These are phyloP conservation scores for Rhynchosporium graminicola DNA, from an alignment of 2,329 filamentous ascomycete genomes.

Conservation along the genomic window DNA sequence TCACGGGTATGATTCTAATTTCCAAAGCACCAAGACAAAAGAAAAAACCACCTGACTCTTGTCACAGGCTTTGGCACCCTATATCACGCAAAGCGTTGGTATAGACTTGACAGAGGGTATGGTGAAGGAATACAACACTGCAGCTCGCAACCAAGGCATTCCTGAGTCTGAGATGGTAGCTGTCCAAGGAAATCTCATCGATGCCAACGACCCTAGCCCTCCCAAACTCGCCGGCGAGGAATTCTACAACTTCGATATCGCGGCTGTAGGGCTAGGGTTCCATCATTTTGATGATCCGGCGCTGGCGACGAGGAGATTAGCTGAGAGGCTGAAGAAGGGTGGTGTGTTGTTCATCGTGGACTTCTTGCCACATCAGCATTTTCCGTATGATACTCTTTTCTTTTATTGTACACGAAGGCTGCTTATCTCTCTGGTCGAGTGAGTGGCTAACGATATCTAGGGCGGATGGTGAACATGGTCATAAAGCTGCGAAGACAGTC, in stretches of 20 bases:
- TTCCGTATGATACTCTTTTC: slow-evolving; percentile 10
- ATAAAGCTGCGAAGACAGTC: slow-evolving; percentile 53
- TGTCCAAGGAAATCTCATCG: slow-evolving; percentile 58
- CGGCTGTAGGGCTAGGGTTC: slow-evolving; percentile 61
- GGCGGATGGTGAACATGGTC: slow-evolving; percentile 4
- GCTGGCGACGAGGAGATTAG: slow-evolving; percentile 59
- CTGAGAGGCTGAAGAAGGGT: slow-evolving; percentile 61
- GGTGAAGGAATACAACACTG: slow-evolving; percentile 66
- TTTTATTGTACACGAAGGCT: not conserved
- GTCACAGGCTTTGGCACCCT: slow-evolving; percentile 58
- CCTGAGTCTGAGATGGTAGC: slow-evolving; percentile 55
- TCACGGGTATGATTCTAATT: slow-evolving; percentile 51
- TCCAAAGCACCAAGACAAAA: not conserved
- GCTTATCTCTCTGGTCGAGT: not conserved
- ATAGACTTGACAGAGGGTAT: slow-evolving; percentile 73
- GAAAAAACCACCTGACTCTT: not conserved
- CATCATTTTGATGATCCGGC: slow-evolving; percentile 69
- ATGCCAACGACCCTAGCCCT: slow-evolving; percentile 49
- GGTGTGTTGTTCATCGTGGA: slow-evolving; percentile 70
- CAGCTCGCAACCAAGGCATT: slow-evolving; percentile 57
- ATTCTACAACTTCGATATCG: slow-evolving; percentile 70
- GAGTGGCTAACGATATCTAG: not conserved
- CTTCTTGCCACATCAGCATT: slow-evolving; percentile 55
- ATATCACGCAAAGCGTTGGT: slow-evolving; percentile 63
- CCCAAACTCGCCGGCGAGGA: slow-evolving; percentile 53